Evolutionary conservation across 169 alveolate genomes (phyloP).

Genomic region (Eimeria brunetti): DNA sequence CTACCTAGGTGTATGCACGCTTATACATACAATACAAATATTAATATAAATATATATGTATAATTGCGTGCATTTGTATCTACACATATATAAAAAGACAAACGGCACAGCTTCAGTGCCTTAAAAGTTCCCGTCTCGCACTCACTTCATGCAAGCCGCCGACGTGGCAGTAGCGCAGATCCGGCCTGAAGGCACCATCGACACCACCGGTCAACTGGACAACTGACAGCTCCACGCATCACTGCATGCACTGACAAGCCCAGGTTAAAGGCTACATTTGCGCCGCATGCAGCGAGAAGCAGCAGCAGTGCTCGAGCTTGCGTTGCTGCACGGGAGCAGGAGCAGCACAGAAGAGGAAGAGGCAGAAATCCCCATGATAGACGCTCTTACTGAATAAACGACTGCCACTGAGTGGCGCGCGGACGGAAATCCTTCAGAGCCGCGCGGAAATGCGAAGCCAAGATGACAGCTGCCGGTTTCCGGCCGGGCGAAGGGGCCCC

Average conservation of each 20-base stretch:
- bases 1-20: not conserved
- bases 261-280: too few species aligned
- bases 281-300: not conserved
- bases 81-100: not conserved
- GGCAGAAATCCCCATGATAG: not conserved
- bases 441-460: conserved; percentile 12
- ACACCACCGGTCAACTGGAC: not conserved
- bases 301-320: not conserved
- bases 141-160: conserved; percentile 44
- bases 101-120: not conserved
- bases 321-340: not conserved
- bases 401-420: conserved; percentile 38
- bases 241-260: not conserved
- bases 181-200: conserved; percentile 1
- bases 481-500: not conserved
- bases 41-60: not conserved
- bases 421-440: conserved; percentile 51
- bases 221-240: not conserved
- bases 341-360: too few species aligned
- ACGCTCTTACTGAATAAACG: conserved; percentile 49
- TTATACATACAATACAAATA: not conserved
- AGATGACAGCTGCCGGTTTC: not conserved
- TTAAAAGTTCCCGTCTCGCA: not conserved
- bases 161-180: conserved; percentile 44
- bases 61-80: too few species aligned